These are phyloP conservation scores for Aspergillus latus DNA, from an alignment of 2,329 filamentous ascomycete genomes.

Conservation along the genomic window DNA sequence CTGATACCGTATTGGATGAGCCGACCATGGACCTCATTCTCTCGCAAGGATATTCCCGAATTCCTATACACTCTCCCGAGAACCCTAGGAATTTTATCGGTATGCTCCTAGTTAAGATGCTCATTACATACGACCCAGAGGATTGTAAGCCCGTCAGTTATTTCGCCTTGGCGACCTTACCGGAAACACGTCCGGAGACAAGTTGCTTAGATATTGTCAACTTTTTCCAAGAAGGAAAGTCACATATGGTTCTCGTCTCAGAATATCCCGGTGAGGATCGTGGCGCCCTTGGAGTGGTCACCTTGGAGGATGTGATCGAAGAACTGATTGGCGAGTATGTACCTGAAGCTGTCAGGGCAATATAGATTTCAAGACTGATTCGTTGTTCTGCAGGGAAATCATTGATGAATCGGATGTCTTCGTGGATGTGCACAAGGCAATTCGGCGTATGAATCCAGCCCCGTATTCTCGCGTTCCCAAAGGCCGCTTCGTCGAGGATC, in stretches of 20 bases:
- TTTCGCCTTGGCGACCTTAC: slow-evolving; percentile 88
- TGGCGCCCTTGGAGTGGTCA: slow-evolving; percentile 90
- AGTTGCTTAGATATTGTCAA: slow-evolving; percentile 98
- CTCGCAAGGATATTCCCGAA: slow-evolving; percentile 90
- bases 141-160: slow-evolving; percentile 83
- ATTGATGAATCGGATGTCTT: slow-evolving; percentile 99
- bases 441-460: slow-evolving; percentile 80
- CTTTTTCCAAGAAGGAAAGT: slow-evolving; percentile 99
- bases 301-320: slow-evolving; percentile 96
- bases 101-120: slow-evolving; percentile 97
- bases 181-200: slow-evolving; percentile 91
- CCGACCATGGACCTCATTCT: slow-evolving; percentile 92
- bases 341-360: background rate
- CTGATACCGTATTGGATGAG: slow-evolving; percentile 89
- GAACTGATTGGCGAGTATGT: slow-evolving; percentile 95
- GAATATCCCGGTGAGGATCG: slow-evolving; percentile 86
- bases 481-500: slow-evolving; percentile 53
- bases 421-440: slow-evolving; percentile 96
- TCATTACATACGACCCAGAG: slow-evolving; percentile 98
- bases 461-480: slow-evolving; percentile 71
- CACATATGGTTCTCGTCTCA: slow-evolving; percentile 96
- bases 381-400: slow-evolving; percentile 70
- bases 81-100: slow-evolving; percentile 88
- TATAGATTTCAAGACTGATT: background rate
- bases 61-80: slow-evolving; percentile 86